A percentile compares a stretch with the other conserved stretches of the same genome.
These are phyloP conservation scores for Colletotrichum shisoi DNA, from an alignment of 2,329 filamentous ascomycete species.

Conservation along the genomic window DNA sequence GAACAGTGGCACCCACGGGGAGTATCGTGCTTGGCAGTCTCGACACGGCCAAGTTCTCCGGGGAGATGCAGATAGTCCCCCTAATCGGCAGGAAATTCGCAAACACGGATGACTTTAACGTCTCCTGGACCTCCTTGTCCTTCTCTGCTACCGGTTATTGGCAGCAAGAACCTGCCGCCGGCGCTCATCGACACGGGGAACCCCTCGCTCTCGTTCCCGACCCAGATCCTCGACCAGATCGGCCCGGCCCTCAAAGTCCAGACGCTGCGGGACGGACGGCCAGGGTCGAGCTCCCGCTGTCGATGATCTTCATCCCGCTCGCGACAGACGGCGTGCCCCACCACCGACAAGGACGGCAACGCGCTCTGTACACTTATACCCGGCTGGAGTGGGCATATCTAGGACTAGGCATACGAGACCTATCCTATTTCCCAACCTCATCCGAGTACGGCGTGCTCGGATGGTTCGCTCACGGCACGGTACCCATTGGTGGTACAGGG, in stretches of 20 bases:
- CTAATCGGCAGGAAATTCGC: background rate
- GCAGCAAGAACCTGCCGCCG: background rate
- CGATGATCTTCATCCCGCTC: conserved; percentile 13
- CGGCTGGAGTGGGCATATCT: background rate
- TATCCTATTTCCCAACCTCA: background rate
- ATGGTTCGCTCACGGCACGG: background rate
- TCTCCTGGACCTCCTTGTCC: background rate
- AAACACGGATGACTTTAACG: background rate
- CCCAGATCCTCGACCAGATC: background rate
- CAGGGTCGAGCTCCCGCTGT: conserved; percentile 5
- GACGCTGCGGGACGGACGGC: background rate
- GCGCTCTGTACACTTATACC: background rate
- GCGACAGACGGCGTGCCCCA: background rate
- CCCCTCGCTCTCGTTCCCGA: background rate
- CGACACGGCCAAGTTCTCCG: conserved; percentile 1
- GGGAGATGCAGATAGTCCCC: background rate
- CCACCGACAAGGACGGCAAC: background rate
- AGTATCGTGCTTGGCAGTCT: conserved; percentile 1
- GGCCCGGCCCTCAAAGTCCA: conserved; percentile 1
- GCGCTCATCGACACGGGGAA: background rate
- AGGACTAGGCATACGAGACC: background rate
- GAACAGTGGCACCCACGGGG: background rate
- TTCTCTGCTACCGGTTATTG: background rate
- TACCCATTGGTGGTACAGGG: background rate
- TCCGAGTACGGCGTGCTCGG: background rate